Evolutionary conservation across 768 basidiomycete genomes (phyloP).

Genomic region (Mycena vulgaris): DNA sequence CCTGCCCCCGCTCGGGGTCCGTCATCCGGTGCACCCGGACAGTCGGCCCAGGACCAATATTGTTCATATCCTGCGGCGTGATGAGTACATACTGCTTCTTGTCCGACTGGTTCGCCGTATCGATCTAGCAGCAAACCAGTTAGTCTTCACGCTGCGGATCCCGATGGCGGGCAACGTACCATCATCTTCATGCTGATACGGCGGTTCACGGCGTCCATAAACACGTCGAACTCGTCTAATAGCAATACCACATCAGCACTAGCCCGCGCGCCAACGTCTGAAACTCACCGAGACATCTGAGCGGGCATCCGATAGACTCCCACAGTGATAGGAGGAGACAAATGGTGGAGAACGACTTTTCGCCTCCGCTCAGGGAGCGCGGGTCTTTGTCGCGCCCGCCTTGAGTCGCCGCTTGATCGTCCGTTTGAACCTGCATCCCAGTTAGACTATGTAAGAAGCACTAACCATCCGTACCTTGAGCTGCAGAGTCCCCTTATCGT

Average conservation of each 20-base stretch:
- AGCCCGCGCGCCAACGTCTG: not conserved
- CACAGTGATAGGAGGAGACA: constrained; percentile 94
- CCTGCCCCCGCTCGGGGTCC: constrained; percentile 83
- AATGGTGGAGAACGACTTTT: constrained; percentile 97
- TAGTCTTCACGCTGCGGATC: not conserved
- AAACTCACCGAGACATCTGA: constrained; percentile 87
- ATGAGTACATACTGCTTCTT: constrained; percentile 96
- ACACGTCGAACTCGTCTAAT: constrained; percentile 96
- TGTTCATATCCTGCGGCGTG: constrained; percentile 95
- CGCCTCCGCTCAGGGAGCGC: constrained; percentile 90
- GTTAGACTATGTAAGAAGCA: not conserved
- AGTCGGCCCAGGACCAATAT: constrained; percentile 73
- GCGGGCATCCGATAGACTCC: constrained; percentile 95
- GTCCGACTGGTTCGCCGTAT: constrained; percentile 89
- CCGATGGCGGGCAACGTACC: constrained; percentile 59
- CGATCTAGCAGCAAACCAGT: constrained; percentile 68
- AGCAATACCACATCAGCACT: constrained; percentile 14
- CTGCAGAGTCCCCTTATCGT: constrained; percentile 71
- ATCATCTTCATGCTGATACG: constrained; percentile 97
- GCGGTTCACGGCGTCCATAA: constrained; percentile 96
- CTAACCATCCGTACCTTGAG: constrained; percentile 64
- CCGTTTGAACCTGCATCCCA: constrained; percentile 78
- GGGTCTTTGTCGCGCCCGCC: constrained; percentile 84
- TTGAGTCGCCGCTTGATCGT: constrained; percentile 80
- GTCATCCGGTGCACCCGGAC: constrained; percentile 85